Conservation (phyloP, 2,329 filamentous ascomycete species). For the Dryadomyces quercus-mongolicae region DNA sequence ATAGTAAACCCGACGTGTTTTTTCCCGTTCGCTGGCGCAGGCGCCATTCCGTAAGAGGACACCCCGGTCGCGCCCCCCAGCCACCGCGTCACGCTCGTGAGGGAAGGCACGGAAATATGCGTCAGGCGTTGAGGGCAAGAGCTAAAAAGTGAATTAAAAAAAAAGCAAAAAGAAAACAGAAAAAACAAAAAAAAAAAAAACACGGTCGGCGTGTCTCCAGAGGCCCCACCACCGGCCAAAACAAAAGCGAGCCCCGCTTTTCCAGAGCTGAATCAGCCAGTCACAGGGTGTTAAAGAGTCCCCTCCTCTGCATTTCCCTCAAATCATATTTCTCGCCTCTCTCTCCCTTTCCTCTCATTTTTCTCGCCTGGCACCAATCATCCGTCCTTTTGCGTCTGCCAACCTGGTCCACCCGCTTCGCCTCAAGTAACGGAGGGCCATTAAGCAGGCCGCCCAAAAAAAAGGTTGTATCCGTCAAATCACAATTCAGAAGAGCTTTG, state of each 20-base stretch:
- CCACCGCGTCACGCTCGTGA: background rate
- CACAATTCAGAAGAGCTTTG: conserved; percentile 5
- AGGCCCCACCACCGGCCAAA: background rate
- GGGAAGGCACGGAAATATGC: background rate
- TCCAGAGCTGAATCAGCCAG: conserved; percentile 29
- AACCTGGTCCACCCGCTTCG: conserved; percentile 21
- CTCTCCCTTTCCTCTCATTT: conserved; percentile 14
- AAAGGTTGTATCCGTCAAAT: conserved; percentile 2
- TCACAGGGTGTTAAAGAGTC: conserved; percentile 23
- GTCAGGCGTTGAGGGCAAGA: background rate
- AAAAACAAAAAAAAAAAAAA: background rate
- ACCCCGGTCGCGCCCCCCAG: background rate
- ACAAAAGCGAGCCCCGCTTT: background rate
- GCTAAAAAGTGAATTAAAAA: background rate
- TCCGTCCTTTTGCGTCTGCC: conserved; percentile 29
- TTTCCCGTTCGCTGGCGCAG: background rate
- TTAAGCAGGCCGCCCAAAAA: background rate
- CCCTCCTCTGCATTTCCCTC: conserved; percentile 29
- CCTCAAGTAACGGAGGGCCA: background rate
- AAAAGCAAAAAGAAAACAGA: background rate
- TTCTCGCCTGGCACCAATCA: conserved; percentile 10
- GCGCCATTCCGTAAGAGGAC: background rate
- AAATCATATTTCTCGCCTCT: conserved; percentile 36
- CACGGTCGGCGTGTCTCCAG: conserved; percentile 1
- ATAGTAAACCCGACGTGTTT: background rate